phyloP scores from a whole-genome alignment of 192 early-diverging fungal genomes.

The Paraglomus brasilianum region DNA sequence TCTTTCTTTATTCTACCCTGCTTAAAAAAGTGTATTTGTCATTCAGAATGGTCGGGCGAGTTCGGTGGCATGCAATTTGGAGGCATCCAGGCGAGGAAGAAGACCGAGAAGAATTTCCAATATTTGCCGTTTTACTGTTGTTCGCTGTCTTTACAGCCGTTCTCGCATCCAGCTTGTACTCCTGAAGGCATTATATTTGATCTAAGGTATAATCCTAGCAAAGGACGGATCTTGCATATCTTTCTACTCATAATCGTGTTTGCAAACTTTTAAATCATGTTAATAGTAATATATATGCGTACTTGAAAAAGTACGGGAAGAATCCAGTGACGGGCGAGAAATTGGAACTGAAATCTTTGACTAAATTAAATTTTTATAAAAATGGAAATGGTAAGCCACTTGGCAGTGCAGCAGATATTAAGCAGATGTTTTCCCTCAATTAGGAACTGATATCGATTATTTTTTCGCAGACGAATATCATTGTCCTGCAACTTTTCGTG shows the following conservation, averaged over 20 bases:
- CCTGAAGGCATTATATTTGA: constrained; percentile 89
- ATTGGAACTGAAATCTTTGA: constrained; percentile 70
- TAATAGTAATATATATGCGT: constrained; percentile 72
- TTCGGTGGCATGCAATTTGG: constrained; percentile 61
- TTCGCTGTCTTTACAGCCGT: constrained; percentile 86
- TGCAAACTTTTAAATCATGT: neutral
- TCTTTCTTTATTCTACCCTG: neutral
- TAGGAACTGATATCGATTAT: neutral
- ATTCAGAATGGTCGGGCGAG: constrained; percentile 48
- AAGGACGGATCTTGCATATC: neutral
- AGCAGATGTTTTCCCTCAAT: neutral
- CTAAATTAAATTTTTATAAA: constrained; percentile 78
- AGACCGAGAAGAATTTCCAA: constrained; percentile 59
- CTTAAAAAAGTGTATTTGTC: neutral
- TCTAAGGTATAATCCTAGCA: constrained; percentile 45
- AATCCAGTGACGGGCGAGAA: constrained; percentile 84
- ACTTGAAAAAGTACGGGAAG: constrained; percentile 74
- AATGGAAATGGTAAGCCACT: constrained; percentile 56
- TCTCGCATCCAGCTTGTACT: constrained; percentile 82
- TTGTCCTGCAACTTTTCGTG: constrained; percentile 90
- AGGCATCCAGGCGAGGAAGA: constrained; percentile 58
- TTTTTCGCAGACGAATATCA: constrained; percentile 62
- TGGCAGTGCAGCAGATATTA: neutral
- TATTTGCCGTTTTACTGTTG: constrained; percentile 83
- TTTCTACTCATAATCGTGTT: neutral